Conservation (phyloP, 2,329 filamentous ascomycete species). For the Rhinocladiella similis region DNA sequence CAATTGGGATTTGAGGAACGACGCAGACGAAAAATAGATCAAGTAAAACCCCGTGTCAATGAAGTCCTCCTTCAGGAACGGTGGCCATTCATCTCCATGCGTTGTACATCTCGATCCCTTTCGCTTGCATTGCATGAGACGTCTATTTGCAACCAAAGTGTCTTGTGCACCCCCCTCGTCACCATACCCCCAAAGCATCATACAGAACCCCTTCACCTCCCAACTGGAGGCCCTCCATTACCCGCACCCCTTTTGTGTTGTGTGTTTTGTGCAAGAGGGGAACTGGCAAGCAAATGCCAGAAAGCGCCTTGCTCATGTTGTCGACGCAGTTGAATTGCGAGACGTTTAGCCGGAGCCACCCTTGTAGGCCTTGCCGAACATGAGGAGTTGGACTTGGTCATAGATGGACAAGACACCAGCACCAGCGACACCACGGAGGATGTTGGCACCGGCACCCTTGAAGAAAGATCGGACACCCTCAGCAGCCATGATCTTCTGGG, state of each 20-base stretch:
- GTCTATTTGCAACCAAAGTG: constrained; percentile 15
- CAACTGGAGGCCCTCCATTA: constrained; percentile 15
- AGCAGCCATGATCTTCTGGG: constrained; percentile 90
- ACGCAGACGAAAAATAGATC: constrained; percentile 12
- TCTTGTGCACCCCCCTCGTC: constrained; percentile 2
- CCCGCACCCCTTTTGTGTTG: constrained; percentile 3
- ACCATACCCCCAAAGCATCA: constrained; percentile 4
- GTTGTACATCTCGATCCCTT: constrained; percentile 1
- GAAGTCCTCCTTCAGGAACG: constrained; percentile 5
- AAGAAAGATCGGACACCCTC: constrained; percentile 99
- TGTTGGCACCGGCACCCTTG: constrained; percentile 99
- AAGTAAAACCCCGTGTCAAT: constrained; percentile 17
- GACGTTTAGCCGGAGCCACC: constrained; percentile 37
- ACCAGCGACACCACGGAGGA: constrained; percentile 99
- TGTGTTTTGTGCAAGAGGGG: not conserved
- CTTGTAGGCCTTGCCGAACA: constrained; percentile 99
- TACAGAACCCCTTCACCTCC: constrained; percentile 8
- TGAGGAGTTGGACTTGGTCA: constrained; percentile 84
- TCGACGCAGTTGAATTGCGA: constrained; percentile 13
- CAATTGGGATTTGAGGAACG: constrained; percentile 38
- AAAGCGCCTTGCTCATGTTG: not conserved
- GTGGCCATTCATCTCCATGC: constrained; percentile 10
- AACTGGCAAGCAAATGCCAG: not conserved
- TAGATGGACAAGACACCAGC: constrained; percentile 99
- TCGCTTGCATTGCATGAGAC: constrained; percentile 7